Conservation (phyloP, 805 yeast species). For the Candida takata region DNA sequence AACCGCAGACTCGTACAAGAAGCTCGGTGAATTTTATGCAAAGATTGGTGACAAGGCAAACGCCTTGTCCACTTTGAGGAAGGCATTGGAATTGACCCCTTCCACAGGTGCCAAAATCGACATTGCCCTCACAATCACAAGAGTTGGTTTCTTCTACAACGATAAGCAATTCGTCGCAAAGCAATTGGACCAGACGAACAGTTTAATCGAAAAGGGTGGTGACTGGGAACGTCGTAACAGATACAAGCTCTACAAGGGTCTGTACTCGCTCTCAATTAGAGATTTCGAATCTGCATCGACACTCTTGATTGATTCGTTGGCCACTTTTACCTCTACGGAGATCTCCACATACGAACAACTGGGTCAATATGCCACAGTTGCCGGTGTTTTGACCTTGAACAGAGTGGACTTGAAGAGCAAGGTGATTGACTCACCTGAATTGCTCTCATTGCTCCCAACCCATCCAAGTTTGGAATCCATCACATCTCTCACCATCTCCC, state of each 20-base stretch:
- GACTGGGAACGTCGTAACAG: constrained; percentile 99
- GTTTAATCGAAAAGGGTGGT: constrained; percentile 90
- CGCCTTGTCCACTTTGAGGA: constrained; percentile 59
- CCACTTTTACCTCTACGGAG: constrained; percentile 93
- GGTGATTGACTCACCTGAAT: constrained; percentile 90
- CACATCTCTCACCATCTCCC: constrained; percentile 72
- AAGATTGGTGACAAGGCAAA: constrained; percentile 72
- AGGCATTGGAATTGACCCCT: constrained; percentile 72
- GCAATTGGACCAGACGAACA: constrained; percentile 65
- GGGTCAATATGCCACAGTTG: constrained; percentile 78
- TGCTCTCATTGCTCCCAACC: constrained; percentile 69
- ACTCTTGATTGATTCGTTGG: constrained; percentile 80
- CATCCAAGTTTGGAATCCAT: constrained; percentile 72
- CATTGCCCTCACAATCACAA: constrained; percentile 67
- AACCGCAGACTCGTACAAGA: constrained; percentile 64
- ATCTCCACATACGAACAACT: constrained; percentile 83
- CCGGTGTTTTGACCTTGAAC: constrained; percentile 79
- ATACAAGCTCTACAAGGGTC: constrained; percentile 85
- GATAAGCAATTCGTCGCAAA: constrained; percentile 65
- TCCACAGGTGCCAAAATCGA: constrained; percentile 90
- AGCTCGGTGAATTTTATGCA: constrained; percentile 84
- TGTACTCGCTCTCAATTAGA: constrained; percentile 77
- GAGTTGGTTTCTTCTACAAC: constrained; percentile 85
- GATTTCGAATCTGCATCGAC: constrained; percentile 81
- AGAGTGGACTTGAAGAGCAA: constrained; percentile 80